Evolutionary conservation across 805 yeast genomes (phyloP).

Genomic region (Wickerhamiella galacta): DNA sequence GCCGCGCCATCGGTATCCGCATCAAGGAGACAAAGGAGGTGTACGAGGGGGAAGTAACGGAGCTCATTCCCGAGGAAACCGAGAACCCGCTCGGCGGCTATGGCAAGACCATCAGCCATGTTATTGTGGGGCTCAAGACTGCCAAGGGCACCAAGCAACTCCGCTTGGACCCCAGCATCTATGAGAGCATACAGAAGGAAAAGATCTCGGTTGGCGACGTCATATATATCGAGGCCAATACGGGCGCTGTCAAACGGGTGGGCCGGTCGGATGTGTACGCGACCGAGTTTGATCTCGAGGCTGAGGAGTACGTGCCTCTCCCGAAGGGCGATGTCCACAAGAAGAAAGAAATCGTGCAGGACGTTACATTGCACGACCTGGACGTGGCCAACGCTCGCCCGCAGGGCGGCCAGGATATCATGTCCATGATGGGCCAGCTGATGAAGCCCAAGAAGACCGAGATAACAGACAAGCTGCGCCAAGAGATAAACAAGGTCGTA

Average conservation of each 20-base stretch:
- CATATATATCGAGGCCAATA: conserved; percentile 89
- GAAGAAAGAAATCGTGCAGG: conserved; percentile 94
- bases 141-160: conserved; percentile 81
- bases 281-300: conserved; percentile 94
- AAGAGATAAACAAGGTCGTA: conserved; percentile 89
- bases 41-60: conserved; percentile 96
- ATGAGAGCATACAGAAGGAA: conserved; percentile 89
- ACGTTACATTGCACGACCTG: conserved; percentile 87
- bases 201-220: conserved; percentile 92
- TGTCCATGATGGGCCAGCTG: conserved; percentile 93
- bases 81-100: conserved; percentile 96
- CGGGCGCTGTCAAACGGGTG: conserved; percentile 92
- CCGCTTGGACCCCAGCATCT: conserved; percentile 81
- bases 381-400: conserved; percentile 96
- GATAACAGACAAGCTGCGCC: conserved; percentile 85
- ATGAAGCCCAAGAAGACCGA: conserved; percentile 93
- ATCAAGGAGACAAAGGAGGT: conserved; percentile 95
- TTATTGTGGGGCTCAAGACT: conserved; percentile 80
- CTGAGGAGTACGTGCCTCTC: conserved; percentile 94
- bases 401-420: conserved; percentile 90
- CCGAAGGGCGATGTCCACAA: conserved; percentile 99
- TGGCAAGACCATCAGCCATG: conserved; percentile 92
- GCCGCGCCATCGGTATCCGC: conserved; percentile 90
- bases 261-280: conserved; percentile 99
- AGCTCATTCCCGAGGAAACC: conserved; percentile 85